Percentiles rank a stretch among this genome's conserved stretches.
These are phyloP conservation scores for Vinca minor DNA, from an alignment of 257 asterid genomes.

Conservation along the genomic window DNA sequence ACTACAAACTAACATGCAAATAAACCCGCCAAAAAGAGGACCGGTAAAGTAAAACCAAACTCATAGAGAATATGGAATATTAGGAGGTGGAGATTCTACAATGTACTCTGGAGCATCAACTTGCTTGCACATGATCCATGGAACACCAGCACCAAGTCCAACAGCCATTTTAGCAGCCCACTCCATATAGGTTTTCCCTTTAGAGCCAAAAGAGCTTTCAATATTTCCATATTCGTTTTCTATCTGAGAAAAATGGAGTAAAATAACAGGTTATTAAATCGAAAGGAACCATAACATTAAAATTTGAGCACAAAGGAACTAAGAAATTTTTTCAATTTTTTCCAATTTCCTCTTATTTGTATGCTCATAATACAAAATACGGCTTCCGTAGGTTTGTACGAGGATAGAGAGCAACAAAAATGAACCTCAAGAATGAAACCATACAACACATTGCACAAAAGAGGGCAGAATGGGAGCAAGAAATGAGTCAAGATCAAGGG, in stretches of 20 bases:
- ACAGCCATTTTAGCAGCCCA: conserved; percentile 98
- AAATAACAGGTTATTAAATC: background rate
- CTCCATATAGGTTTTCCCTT: conserved; percentile 61
- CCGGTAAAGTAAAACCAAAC: conserved; percentile 1
- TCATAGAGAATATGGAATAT: background rate
- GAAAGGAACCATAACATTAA: background rate
- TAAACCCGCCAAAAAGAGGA: conserved; percentile 4
- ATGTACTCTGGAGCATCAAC: conserved; percentile 86
- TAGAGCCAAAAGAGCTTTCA: conserved; percentile 60
- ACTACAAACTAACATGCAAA: conserved; percentile 8
- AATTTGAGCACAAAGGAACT: background rate
- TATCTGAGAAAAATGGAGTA: conserved; percentile 42
- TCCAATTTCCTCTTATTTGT: background rate
- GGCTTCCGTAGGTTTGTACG: background rate
- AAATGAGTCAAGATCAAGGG: background rate
- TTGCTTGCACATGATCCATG: conserved; percentile 98
- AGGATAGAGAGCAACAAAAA: background rate
- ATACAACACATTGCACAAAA: background rate
- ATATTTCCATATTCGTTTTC: conserved; percentile 93
- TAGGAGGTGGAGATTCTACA: conserved; percentile 36
- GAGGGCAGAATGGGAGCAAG: background rate
- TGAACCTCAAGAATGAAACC: conserved; percentile 7
- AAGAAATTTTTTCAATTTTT: background rate
- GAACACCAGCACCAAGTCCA: conserved; percentile 90
- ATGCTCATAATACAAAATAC: background rate